Conservation (phyloP, 1,139 yeast genomes). For the Zygotorulaspora mrakii region DNA sequence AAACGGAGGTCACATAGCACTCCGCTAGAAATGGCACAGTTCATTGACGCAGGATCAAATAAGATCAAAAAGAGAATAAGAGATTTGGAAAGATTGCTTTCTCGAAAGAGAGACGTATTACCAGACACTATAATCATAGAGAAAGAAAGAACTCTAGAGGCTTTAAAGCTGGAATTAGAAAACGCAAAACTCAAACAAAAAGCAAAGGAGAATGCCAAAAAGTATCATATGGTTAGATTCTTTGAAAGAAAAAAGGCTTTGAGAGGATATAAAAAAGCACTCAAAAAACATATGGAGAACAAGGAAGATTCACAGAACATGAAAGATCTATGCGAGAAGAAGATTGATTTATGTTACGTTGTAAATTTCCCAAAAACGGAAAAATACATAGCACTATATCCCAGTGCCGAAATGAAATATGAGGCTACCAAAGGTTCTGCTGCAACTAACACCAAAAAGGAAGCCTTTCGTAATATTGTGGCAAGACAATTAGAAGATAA, state of each 20-base stretch:
- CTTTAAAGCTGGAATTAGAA: constrained; percentile 62
- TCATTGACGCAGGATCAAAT: constrained; percentile 39
- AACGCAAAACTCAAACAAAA: constrained; percentile 49
- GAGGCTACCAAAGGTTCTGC: constrained; percentile 26
- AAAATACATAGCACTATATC: constrained; percentile 79
- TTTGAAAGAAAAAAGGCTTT: constrained; percentile 87
- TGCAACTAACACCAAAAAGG: constrained; percentile 48
- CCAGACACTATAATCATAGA: constrained; percentile 76
- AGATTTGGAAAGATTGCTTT: constrained; percentile 70
- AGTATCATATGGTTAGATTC: constrained; percentile 91
- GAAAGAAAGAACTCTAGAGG: constrained; percentile 81
- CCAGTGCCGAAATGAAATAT: constrained; percentile 34
- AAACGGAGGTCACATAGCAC: constrained; percentile 3
- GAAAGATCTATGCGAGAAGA: constrained; percentile 53
- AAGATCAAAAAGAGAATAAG: constrained; percentile 81
- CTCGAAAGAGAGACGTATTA: constrained; percentile 49
- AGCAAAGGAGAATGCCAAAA: constrained; percentile 60
- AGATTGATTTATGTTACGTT: constrained; percentile 73
- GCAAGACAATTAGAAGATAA: constrained; percentile 49
- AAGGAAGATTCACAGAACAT: constrained; percentile 42
- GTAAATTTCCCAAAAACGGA: constrained; percentile 72
- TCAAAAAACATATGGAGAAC: constrained; percentile 40
- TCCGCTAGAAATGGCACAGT: constrained; percentile 26
- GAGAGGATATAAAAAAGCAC: constrained; percentile 64
- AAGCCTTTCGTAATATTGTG: constrained; percentile 49